phyloP scores from a whole-genome alignment of 352 stramenopile species.

The Pilasporangium apinafurcum region DNA sequence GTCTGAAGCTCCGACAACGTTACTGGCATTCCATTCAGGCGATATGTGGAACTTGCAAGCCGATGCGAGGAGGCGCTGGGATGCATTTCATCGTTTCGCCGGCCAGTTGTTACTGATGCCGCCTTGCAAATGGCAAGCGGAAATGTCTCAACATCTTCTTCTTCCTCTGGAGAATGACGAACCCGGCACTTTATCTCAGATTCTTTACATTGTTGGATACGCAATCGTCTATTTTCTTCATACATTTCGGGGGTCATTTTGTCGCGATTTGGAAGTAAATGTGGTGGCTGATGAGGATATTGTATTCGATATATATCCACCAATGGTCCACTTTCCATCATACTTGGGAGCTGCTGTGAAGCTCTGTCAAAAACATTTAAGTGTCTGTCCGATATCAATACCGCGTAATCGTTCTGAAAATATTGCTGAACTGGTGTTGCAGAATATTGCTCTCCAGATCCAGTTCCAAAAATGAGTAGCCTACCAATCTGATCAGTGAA shows the following conservation, averaged over 20 bases:
- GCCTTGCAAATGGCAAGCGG: conserved; percentile 31
- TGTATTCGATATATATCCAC: conserved; percentile 67
- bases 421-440: conserved; percentile 78
- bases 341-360: conserved; percentile 78
- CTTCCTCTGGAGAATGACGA: conserved; percentile 31
- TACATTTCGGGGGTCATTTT: conserved; percentile 34
- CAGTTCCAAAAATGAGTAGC: conserved; percentile 73
- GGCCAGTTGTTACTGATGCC: conserved; percentile 9
- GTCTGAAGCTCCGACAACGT: conserved; percentile 60
- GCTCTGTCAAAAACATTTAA: conserved; percentile 88
- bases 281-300: conserved; percentile 72
- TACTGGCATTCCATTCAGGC: conserved; percentile 67
- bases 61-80: too few species aligned
- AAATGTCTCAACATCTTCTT: conserved; percentile 42
- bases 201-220: conserved; percentile 60
- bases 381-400: conserved; percentile 81
- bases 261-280: conserved; percentile 31
- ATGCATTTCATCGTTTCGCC: conserved; percentile 5
- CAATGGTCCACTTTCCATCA: conserved; percentile 76
- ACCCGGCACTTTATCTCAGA: conserved; percentile 62
- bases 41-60: conserved; percentile 44
- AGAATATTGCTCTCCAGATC: conserved; percentile 53
- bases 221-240: conserved; percentile 51
- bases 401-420: conserved; percentile 88
- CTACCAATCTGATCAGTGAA: conserved; percentile 82